These are phyloP conservation scores for Pyricularia pennisetigena DNA, from an alignment of 2,329 filamentous ascomycete genomes.

Conservation along the genomic window DNA sequence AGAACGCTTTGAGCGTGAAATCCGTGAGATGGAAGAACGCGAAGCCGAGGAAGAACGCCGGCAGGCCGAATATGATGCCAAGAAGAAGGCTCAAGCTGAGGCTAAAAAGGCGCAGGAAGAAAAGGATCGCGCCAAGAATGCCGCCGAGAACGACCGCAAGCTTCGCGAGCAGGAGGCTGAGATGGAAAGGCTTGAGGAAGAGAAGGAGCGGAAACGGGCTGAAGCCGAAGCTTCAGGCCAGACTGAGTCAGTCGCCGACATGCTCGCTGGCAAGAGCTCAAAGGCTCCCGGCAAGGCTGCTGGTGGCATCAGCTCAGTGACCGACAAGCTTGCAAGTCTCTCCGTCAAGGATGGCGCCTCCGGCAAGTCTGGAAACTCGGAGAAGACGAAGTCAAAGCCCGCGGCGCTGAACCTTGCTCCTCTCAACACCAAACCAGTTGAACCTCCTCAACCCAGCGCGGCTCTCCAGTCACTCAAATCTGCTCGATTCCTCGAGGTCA, in stretches of 20 bases:
- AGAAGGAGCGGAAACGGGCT: constrained; percentile 48
- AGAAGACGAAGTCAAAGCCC: constrained; percentile 65
- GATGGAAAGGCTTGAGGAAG: constrained; percentile 65
- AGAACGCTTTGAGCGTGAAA: constrained; percentile 13
- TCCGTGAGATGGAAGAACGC: constrained; percentile 15
- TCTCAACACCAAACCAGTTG: constrained; percentile 74
- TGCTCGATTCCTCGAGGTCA: constrained; percentile 72
- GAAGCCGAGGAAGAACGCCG: constrained; percentile 12
- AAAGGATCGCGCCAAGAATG: constrained; percentile 8
- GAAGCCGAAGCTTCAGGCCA: constrained; percentile 39
- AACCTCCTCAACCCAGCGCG: constrained; percentile 86
- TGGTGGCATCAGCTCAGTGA: constrained; percentile 26
- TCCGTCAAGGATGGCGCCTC: constrained; percentile 31
- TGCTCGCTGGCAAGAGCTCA: constrained; percentile 28
- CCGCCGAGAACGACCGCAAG: constrained; percentile 29
- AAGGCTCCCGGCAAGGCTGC: constrained; percentile 34
- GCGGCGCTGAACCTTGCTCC: constrained; percentile 77
- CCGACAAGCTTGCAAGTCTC: constrained; percentile 41
- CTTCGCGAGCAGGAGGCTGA: constrained; percentile 64
- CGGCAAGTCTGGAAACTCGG: constrained; percentile 38
- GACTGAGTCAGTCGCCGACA: constrained; percentile 39
- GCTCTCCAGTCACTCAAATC: constrained; percentile 90
- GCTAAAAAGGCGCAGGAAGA: constrained; percentile 10
- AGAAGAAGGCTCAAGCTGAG: constrained; percentile 10
- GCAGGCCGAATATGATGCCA: constrained; percentile 9